Base-by-base conservation (phyloP, 2,329 filamentous ascomycete species). In the Septoria petroselini region DNA sequence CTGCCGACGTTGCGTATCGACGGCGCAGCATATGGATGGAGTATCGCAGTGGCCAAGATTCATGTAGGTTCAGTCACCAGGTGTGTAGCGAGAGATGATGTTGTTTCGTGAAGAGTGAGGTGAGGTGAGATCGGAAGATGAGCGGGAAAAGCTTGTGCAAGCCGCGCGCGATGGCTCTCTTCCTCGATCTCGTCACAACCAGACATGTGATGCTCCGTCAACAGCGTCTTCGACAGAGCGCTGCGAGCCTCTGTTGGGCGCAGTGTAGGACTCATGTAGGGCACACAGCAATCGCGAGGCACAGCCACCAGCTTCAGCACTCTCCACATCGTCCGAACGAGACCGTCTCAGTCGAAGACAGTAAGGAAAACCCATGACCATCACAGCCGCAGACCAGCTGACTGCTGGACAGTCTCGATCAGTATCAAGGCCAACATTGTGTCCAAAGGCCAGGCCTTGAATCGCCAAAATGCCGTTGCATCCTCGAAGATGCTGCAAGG, bases 401-500 rank as follows among this genome's bases (percentile, higher is more conserved):
- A 48, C 27, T 2, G 7, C 14, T 9, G 12, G 15, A 7, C 6
- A 41, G 44, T 14, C 8, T 31, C 70, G 7, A 67, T 77, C 37
- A 73, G 71, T 7, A 57, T 77, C 48, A 78, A 78, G 59, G 75
- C 77, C 64, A 78, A 78, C 58, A 78, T 78, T 39, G 71, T 71
- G 61, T 75, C 73, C 4, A 62, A 42, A 19, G 45, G 39, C 18
- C 19, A 17, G 12, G 14, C 59, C 14, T 62, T 65, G 5, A 52
- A 69, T 7, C n/a, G 15, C 12, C 8, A 35, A 0, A 7, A 67
- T 11, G 95, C 91, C 18, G 94, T 91, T 71, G 95, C 90, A 70
- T 88, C 83, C 56, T 96, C 91, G 2, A 73, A 73, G 15, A 86
- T 89, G 47, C 79, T 97, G 33, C 61, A 62, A 23, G 75, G 74